These are phyloP conservation scores for Acer campestre DNA, from an alignment of 345 rosid species.

Conservation along the genomic window DNA sequence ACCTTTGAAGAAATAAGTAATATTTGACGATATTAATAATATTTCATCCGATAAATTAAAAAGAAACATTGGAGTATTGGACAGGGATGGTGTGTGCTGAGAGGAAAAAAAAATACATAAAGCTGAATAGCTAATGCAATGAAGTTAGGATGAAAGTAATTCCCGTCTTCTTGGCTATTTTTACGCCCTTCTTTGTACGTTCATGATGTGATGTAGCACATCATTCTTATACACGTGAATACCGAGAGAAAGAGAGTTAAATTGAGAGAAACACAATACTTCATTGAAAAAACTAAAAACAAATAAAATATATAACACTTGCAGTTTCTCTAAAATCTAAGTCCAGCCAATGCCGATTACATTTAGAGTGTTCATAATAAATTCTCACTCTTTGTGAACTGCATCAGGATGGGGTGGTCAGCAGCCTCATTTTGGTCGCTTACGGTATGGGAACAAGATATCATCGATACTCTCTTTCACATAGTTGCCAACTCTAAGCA, in stretches of 20 bases:
- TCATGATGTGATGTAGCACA: not conserved
- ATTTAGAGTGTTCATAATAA: too few relatives aligned
- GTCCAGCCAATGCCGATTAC: too few relatives aligned
- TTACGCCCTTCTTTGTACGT: not conserved
- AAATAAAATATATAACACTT: too few relatives aligned
- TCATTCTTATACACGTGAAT: too few relatives aligned
- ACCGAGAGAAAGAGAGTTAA: too few relatives aligned
- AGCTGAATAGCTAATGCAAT: not conserved
- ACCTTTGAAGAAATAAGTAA: too few relatives aligned
- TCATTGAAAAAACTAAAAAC: too few relatives aligned
- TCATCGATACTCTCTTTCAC: slow-evolving; percentile 59
- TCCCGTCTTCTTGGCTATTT: not conserved
- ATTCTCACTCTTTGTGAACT: too few relatives aligned
- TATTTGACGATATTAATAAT: too few relatives aligned
- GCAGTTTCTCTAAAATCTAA: too few relatives aligned
- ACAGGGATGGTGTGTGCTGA: not conserved
- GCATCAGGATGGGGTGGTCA: not conserved
- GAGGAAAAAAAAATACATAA: not conserved
- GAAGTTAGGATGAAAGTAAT: not conserved
- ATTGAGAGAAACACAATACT: too few relatives aligned
- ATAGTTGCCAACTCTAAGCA: slow-evolving; percentile 57
- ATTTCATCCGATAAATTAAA: too few relatives aligned
- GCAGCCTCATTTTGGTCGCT: slow-evolving; percentile 53
- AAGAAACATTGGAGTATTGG: slow-evolving; percentile 1
- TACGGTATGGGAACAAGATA: slow-evolving; percentile 46